phyloP scores from a whole-genome alignment of 805 yeast genomes.

The Yarrowia sp. region DNA sequence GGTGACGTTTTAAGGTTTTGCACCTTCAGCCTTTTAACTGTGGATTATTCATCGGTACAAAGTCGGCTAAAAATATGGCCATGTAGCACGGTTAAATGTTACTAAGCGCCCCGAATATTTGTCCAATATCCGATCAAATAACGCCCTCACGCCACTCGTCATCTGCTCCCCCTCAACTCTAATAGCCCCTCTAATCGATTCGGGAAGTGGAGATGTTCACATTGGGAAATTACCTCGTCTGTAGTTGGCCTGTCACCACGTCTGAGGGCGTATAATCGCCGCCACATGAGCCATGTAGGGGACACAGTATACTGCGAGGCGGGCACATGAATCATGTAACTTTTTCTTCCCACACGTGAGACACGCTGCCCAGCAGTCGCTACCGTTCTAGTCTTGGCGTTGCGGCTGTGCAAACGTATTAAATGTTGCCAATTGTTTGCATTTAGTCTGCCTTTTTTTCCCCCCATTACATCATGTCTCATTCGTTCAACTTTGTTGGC shows the following conservation, averaged over 20 bases:
- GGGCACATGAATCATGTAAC: neutral
- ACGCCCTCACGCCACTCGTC: no score
- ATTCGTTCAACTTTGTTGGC: neutral
- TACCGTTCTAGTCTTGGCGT: neutral
- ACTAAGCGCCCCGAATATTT: neutral
- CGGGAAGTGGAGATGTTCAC: neutral
- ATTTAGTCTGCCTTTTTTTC: neutral
- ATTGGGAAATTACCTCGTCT: neutral
- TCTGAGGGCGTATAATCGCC: neutral
- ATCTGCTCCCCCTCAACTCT: neutral
- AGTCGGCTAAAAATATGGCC: no score
- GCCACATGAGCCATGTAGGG: neutral
- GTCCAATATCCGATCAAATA: no score
- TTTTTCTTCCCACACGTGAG: neutral
- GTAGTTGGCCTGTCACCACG: neutral
- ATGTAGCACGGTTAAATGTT: no score
- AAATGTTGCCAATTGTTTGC: neutral
- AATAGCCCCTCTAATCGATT: neutral
- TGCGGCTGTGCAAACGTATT: neutral
- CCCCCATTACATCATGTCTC: constrained; percentile 13
- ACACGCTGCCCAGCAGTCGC: neutral
- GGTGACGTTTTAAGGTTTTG: neutral
- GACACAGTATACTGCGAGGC: neutral
- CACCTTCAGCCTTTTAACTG: no score
- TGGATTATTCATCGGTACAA: neutral